Percentiles rank a stretch among this genome's conserved stretches.
Conservation (phyloP, 306 rosid genomes). For the Cajanus cajan region DNA sequence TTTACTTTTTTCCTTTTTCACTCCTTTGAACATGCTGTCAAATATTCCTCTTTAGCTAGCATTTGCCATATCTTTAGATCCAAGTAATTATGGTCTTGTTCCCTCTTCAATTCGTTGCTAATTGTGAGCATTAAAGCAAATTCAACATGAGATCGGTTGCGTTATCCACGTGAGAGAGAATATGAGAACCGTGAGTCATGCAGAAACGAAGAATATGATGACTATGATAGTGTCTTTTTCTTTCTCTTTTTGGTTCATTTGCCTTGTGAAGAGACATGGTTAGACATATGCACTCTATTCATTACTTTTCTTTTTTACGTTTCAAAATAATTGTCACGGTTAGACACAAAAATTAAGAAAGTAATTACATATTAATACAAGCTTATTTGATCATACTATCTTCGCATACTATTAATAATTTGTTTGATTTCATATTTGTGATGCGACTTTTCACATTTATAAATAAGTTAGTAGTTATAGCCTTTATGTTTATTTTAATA, state of each 20-base stretch:
- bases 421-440: too few relatives aligned
- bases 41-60: conserved; percentile 14
- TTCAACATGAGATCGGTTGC: conserved; percentile 15
- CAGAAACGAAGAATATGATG: neutral
- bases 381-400: neutral
- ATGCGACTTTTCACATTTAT: too few relatives aligned
- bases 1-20: conserved; percentile 28
- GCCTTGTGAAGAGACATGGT: neutral
- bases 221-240: conserved; percentile 3
- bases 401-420: neutral
- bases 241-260: conserved; percentile 4
- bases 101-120: conserved; percentile 6
- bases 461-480: too few relatives aligned
- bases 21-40: conserved; percentile 25
- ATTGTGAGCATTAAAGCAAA: conserved; percentile 2
- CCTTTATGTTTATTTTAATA: too few relatives aligned
- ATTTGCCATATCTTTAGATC: conserved; percentile 45
- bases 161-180: conserved; percentile 36
- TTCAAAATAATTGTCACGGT: neutral
- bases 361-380: neutral
- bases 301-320: neutral
- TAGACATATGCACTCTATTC: neutral
- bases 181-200: neutral
- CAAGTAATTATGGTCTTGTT: conserved; percentile 36
- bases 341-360: neutral